phyloP scores from a whole-genome alignment of 192 early-diverging fungal species.

The Backusella parvicylindrica region DNA sequence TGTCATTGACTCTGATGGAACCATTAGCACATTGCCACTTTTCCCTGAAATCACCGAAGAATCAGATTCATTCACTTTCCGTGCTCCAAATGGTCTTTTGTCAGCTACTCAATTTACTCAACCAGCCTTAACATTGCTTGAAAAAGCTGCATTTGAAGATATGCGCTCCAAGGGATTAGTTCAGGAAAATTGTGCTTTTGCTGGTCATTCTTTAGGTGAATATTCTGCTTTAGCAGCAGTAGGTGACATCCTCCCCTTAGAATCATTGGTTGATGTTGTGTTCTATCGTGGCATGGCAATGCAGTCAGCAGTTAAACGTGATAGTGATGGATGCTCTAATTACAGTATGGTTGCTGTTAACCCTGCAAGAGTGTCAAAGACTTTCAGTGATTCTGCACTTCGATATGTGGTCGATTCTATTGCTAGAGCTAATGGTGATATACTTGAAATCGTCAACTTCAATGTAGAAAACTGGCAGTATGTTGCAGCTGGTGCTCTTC shows the following conservation, averaged over 20 bases:
- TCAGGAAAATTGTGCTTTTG: conserved; percentile 78
- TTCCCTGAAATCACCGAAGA: conserved; percentile 81
- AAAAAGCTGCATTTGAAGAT: conserved; percentile 87
- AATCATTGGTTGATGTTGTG: conserved; percentile 84
- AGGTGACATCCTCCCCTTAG: conserved; percentile 81
- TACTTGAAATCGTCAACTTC: conserved; percentile 95
- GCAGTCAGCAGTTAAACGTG: conserved; percentile 89
- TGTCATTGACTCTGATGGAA: conserved; percentile 68
- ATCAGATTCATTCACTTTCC: conserved; percentile 78
- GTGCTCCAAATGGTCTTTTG: conserved; percentile 79
- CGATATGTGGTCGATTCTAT: conserved; percentile 79
- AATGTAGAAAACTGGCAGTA: conserved; percentile 98
- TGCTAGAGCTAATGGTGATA: conserved; percentile 66
- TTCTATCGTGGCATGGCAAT: conserved; percentile 98
- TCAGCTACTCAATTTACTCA: conserved; percentile 96
- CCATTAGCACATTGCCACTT: conserved; percentile 73
- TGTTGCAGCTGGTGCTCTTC: conserved; percentile 85
- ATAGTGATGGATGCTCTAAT: conserved; percentile 69
- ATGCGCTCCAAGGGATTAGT: conserved; percentile 86
- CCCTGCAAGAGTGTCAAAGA: conserved; percentile 79
- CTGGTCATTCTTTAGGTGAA: conserved; percentile 95
- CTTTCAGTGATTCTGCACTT: conserved; percentile 84
- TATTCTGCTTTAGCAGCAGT: conserved; percentile 89
- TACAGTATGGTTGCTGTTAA: conserved; percentile 96
- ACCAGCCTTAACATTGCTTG: conserved; percentile 85